Percentiles rank a stretch among this genome's conserved stretches.
These are phyloP conservation scores for Allium cepa DNA, from an alignment of 106 monocot genomes.

Conservation along the genomic window DNA sequence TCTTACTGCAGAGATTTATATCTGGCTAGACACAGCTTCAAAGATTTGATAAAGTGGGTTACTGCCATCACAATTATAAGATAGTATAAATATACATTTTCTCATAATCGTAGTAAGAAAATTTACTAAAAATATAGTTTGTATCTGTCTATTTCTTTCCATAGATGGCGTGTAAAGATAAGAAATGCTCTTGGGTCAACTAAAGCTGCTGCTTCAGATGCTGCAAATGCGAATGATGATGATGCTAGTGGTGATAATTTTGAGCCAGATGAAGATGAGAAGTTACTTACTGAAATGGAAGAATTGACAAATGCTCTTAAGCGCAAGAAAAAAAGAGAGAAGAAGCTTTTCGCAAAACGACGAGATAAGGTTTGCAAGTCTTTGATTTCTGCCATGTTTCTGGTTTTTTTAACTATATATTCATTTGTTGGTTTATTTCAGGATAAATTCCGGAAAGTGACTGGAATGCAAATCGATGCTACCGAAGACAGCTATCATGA, in stretches of 20 bases:
- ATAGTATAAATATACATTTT: not conserved
- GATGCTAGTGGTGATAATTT: not conserved
- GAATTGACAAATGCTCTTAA: conserved; percentile 70
- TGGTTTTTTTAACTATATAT: not conserved
- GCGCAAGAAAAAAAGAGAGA: conserved; percentile 68
- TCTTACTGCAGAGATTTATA: conserved; percentile 72
- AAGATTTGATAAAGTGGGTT: conserved; percentile 76
- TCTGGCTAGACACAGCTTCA: conserved; percentile 87
- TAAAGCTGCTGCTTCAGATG: conserved; percentile 25
- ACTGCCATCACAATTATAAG: not conserved
- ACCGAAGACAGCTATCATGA: conserved; percentile 80
- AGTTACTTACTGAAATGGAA: conserved; percentile 84
- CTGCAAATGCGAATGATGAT: conserved; percentile 29
- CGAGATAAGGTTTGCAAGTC: conserved; percentile 49
- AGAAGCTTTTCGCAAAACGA: conserved; percentile 61
- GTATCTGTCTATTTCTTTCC: not conserved
- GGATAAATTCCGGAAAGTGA: conserved; percentile 83
- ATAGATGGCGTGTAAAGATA: conserved; percentile 81
- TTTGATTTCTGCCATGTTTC: not conserved
- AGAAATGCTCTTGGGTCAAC: conserved; percentile 51
- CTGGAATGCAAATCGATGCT: conserved; percentile 92
- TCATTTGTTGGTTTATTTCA: conserved; percentile 11
- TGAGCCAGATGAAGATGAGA: conserved; percentile 57
- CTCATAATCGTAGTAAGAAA: not conserved
- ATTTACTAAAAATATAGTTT: not conserved